Percentiles rank a stretch among this genome's conserved stretches.
Evolutionary conservation across 768 basidiomycete species (phyloP).

Genomic region (Lentinula raphanica): DNA sequence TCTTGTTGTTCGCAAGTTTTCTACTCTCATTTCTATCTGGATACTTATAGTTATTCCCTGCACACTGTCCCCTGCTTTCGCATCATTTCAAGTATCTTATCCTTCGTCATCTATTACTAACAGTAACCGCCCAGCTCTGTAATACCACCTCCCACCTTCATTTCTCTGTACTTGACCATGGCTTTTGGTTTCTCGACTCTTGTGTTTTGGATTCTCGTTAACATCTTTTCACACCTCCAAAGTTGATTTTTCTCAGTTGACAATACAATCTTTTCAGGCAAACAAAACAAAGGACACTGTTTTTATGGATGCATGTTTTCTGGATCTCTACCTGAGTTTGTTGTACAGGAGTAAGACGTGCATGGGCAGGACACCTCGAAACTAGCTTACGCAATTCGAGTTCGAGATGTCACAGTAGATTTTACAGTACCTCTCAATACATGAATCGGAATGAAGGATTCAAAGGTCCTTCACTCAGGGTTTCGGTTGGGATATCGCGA

Average conservation of each 20-base stretch:
- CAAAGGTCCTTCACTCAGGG: constrained; percentile 35
- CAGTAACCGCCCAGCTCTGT: neutral
- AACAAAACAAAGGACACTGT: neutral
- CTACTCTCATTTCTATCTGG: neutral
- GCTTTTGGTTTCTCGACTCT: neutral
- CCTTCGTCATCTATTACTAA: constrained; percentile 2
- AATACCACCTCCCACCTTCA: neutral
- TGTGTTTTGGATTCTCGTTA: neutral
- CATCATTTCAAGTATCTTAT: constrained; percentile 2
- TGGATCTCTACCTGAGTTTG: too few relatives aligned
- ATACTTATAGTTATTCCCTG: neutral
- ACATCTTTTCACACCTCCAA: neutral
- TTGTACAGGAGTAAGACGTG: too few relatives aligned
- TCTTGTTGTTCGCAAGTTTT: neutral
- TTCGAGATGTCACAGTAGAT: too few relatives aligned
- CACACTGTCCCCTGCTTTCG: neutral
- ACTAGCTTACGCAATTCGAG: too few relatives aligned
- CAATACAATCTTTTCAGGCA: neutral
- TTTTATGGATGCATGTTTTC: neutral
- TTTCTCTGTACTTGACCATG: neutral
- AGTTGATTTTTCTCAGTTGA: neutral
- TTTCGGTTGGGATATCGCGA: constrained; percentile 40
- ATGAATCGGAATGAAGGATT: constrained; percentile 43
- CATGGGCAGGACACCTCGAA: too few relatives aligned
- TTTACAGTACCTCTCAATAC: constrained; percentile 38